Percentiles rank a stretch among this genome's conserved stretches.
These are phyloP conservation scores for Gardenia jasminoides DNA, from an alignment of 257 asterid genomes.

Conservation along the genomic window DNA sequence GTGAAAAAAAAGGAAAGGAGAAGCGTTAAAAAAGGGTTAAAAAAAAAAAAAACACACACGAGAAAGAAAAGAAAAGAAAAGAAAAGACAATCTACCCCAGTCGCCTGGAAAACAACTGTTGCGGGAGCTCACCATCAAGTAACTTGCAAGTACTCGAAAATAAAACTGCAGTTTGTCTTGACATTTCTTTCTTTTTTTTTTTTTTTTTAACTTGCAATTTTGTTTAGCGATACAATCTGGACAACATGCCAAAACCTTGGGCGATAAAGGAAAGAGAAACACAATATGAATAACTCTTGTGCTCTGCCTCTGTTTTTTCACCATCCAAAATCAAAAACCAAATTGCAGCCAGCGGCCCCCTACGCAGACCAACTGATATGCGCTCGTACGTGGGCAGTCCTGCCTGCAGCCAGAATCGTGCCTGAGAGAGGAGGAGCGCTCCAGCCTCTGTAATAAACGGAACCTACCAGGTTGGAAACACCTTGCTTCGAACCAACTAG, in stretches of 20 bases:
- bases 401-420: background rate
- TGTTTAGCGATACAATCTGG: slow-evolving; percentile 14
- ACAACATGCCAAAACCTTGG: slow-evolving; percentile 22
- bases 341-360: background rate
- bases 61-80: no score
- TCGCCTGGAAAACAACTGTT: no score
- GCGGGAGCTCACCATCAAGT: no score
- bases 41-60: no score
- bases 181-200: no score
- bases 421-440: background rate
- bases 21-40: no score
- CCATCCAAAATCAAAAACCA: slow-evolving; percentile 9
- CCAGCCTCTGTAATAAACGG: background rate
- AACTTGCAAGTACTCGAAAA: slow-evolving; percentile 29
- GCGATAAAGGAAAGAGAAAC: slow-evolving; percentile 31
- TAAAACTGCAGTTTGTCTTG: slow-evolving; percentile 20
- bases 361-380: background rate
- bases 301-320: slow-evolving; percentile 25
- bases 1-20: no score
- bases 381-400: background rate
- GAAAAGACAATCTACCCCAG: no score
- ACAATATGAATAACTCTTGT: slow-evolving; percentile 6
- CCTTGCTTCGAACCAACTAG: background rate
- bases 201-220: slow-evolving; percentile 8
- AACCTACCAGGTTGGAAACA: background rate